Conservation (phyloP, 2,329 filamentous ascomycete genomes). For the Alternaria sp. region DNA sequence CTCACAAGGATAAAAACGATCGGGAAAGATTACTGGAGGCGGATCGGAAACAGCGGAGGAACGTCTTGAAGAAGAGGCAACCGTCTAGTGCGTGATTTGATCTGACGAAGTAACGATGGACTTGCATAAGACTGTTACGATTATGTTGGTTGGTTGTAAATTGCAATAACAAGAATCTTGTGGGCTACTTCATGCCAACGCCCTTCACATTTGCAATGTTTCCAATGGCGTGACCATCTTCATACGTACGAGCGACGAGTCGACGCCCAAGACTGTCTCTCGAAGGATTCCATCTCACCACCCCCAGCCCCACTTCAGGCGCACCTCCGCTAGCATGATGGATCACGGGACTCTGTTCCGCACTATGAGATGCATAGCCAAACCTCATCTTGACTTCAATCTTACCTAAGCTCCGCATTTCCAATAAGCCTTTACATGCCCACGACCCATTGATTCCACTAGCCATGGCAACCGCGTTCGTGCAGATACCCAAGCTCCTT, state of each 20-base stretch:
- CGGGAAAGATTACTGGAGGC: constrained; percentile 1
- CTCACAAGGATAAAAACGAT: not conserved
- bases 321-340: not conserved
- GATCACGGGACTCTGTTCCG: not conserved
- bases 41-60: constrained; percentile 8
- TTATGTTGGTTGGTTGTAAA: not conserved
- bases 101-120: not conserved
- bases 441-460: too few species aligned
- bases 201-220: not conserved
- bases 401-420: not conserved
- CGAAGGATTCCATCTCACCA: too few species aligned
- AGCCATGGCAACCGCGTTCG: too few species aligned
- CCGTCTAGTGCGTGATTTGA: not conserved
- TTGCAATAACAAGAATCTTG: not conserved
- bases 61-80: constrained; percentile 10
- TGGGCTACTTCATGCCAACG: not conserved
- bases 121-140: not conserved
- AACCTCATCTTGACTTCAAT: not conserved
- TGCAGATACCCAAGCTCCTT: too few species aligned
- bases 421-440: not conserved
- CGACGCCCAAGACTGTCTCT: too few species aligned
- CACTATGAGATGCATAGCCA: not conserved
- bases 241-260: not conserved
- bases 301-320: not conserved
- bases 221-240: not conserved